Evolutionary conservation across 1,284 basidiomycete species (phyloP).

Genomic region (Volvariella volvacea): DNA sequence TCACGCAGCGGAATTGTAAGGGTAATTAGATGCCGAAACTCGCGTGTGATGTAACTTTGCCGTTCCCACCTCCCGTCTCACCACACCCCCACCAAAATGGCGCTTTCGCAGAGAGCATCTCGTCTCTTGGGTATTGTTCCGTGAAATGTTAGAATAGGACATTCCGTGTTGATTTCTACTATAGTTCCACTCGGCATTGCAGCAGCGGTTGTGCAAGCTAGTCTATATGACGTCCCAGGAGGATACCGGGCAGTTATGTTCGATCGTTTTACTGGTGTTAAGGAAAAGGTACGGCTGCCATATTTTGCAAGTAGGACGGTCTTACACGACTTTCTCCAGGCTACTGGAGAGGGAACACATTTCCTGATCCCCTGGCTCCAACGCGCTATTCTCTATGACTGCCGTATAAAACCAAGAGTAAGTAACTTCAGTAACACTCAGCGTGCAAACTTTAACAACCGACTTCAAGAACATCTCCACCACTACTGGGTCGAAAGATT

Average conservation of each 20-base stretch:
- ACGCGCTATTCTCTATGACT: conserved; percentile 95
- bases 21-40: conserved; percentile 8
- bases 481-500: conserved; percentile 91
- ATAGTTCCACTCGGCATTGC: conserved; percentile 75
- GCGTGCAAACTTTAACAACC: conserved; percentile 5
- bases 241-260: conserved; percentile 98
- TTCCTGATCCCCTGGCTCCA: conserved; percentile 95
- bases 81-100: conserved; percentile 24
- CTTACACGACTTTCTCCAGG: conserved; percentile 38
- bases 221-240: conserved; percentile 90
- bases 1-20: not conserved
- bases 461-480: conserved; percentile 85
- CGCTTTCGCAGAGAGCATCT: conserved; percentile 39
- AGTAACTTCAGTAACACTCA: conserved; percentile 18
- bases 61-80: conserved; percentile 12
- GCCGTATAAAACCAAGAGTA: conserved; percentile 93
- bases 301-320: not conserved
- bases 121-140: conserved; percentile 36
- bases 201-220: conserved; percentile 61
- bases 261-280: conserved; percentile 94
- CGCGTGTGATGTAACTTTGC: conserved; percentile 15
- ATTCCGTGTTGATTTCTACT: conserved; percentile 2
- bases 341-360: conserved; percentile 93
- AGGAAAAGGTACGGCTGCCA: conserved; percentile 53
- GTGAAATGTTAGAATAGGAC: not conserved